These are phyloP conservation scores for Eutrema heterophyllum DNA, from an alignment of 345 rosid species.

Conservation along the genomic window DNA sequence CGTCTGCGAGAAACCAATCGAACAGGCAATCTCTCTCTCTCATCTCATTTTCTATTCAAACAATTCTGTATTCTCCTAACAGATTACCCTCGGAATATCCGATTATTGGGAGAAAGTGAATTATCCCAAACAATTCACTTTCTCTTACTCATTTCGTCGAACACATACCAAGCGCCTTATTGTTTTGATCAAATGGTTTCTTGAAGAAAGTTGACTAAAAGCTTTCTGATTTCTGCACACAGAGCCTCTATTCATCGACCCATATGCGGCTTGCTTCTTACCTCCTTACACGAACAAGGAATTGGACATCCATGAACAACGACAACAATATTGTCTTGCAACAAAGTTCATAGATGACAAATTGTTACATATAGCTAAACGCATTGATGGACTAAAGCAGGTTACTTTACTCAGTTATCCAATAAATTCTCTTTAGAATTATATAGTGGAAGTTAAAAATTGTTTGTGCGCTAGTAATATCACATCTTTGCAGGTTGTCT, in stretches of 20 bases:
- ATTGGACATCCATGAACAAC: constrained; percentile 40
- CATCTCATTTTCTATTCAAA: neutral
- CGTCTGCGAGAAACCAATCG: constrained; percentile 79
- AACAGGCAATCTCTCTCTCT: constrained; percentile 38
- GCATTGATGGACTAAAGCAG: constrained; percentile 79
- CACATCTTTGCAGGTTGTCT: constrained; percentile 60
- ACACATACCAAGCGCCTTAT: neutral
- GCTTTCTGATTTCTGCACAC: constrained; percentile 20
- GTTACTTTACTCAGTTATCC: constrained; percentile 27
- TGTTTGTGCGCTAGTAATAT: neutral
- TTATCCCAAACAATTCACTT: neutral
- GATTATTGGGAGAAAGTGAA: too few relatives aligned
- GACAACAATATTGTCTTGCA: constrained; percentile 52
- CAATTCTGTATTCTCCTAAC: neutral
- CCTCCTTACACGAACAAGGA: constrained; percentile 43
- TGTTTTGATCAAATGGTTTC: neutral
- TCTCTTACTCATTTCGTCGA: constrained; percentile 17
- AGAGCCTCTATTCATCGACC: constrained; percentile 88
- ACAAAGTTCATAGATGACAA: constrained; percentile 84
- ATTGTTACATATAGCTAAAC: constrained; percentile 48
- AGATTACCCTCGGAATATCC: neutral
- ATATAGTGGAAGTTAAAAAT: too few relatives aligned
- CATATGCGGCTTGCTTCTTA: constrained; percentile 80
- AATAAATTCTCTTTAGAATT: too few relatives aligned
- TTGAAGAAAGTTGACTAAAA: neutral